phyloP scores from a whole-genome alignment of 345 rosid species.

The Salix suchowensis region DNA sequence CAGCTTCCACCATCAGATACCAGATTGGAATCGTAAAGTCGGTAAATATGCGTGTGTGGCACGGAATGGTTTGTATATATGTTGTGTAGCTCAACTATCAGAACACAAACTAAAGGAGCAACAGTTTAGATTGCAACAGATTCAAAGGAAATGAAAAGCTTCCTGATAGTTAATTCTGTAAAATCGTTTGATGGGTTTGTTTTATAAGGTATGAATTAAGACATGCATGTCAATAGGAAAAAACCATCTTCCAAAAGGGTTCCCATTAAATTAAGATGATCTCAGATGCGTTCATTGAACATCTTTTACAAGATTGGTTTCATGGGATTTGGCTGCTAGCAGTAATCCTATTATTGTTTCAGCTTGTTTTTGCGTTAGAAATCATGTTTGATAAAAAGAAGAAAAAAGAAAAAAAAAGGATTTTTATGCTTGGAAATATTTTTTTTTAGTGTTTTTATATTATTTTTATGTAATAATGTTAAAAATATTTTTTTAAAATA shows the following conservation, averaged over 20 bases:
- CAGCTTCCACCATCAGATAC: not conserved
- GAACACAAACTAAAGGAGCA: not conserved
- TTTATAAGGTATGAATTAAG: not conserved
- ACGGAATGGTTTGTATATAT: not conserved
- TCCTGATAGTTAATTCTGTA: not conserved
- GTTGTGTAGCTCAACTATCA: not conserved
- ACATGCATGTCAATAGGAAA: not conserved
- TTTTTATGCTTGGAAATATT: no score
- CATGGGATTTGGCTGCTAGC: no score
- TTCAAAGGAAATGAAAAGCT: not conserved
- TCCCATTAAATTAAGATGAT: not conserved
- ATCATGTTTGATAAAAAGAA: no score
- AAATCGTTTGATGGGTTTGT: not conserved
- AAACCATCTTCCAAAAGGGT: not conserved
- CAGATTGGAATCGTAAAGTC: not conserved
- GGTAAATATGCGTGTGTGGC: constrained; percentile 5
- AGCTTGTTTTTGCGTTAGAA: no score
- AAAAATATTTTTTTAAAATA: no score
- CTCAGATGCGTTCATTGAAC: not conserved
- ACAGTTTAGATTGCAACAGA: constrained; percentile 11
- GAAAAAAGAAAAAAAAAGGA: no score
- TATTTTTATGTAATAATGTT: no score
- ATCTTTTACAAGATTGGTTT: no score
- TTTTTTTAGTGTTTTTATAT: no score
- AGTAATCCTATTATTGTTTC: no score